phyloP scores from a whole-genome alignment of 2,329 filamentous ascomycete species.

The Ascochyta viciae-villosae region DNA sequence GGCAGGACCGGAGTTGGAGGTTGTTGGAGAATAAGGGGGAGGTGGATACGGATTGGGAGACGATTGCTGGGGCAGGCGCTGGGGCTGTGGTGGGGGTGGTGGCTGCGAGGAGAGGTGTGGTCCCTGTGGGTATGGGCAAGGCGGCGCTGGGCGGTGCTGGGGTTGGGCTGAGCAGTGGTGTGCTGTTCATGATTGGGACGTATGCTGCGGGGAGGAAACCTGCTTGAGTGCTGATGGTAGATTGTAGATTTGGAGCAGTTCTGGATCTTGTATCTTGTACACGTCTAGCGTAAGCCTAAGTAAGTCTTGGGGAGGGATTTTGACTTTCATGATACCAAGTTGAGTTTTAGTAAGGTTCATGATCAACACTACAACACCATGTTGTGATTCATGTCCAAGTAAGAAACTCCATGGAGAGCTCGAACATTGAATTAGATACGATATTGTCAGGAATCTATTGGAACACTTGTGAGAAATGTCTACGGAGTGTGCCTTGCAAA shows the following conservation, averaged over 20 bases:
- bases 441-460: too few relatives aligned
- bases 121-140: conserved; percentile 43
- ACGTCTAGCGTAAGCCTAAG: not conserved
- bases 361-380: not conserved
- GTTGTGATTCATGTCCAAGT: too few relatives aligned
- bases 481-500: too few relatives aligned
- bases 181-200: conserved; percentile 50
- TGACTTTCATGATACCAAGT: not conserved
- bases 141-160: conserved; percentile 56
- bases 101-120: conserved; percentile 37
- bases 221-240: conserved; percentile 1
- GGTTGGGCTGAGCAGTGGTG: conserved; percentile 59
- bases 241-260: not conserved
- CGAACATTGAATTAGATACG: too few relatives aligned
- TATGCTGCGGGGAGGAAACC: conserved; percentile 26
- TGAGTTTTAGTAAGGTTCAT: too few relatives aligned
- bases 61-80: conserved; percentile 53
- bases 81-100: conserved; percentile 44
- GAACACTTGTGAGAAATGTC: too few relatives aligned
- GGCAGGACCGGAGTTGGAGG: conserved; percentile 69
- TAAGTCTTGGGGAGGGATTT: not conserved
- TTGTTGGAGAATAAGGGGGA: conserved; percentile 64
- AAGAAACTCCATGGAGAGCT: too few relatives aligned
- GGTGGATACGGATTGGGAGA: conserved; percentile 64
- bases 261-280: not conserved